Evolutionary conservation across 2,329 filamentous ascomycete genomes (phyloP), one percentile per base, ranked within the genome.

Genomic region (Fusarium sp.): DNA sequence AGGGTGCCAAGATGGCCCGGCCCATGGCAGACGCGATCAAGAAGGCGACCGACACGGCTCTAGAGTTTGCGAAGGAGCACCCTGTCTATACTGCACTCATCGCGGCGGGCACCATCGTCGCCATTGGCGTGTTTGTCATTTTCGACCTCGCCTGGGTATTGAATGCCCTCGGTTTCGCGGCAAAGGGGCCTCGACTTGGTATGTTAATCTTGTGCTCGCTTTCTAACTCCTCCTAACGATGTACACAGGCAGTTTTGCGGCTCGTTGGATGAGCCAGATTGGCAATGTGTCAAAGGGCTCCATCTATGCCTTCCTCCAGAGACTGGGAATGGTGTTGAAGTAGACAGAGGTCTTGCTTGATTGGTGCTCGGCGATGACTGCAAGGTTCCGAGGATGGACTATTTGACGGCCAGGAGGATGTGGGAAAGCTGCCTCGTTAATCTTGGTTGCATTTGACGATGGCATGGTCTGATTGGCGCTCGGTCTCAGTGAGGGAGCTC

Each of bases 241-340:
- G 0, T 1, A 5, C 5, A 40, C 1, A 79, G 77, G 69, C 2
- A 77, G 72, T 1, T 76, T 79, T 45, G 76, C 76, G 0, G 72
- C 77, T 1, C 45, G 71, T 13, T 78, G 75, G 76, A 79, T 79
- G 77, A 70, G 70, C 4, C 40, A 45, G 9, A 73, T 78, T 57
- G 75, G 65, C 9, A 20, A 65, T 4, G 72, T 78, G 1, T 42
- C 70, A 2, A 76, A 71, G 29, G 71, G 67, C 0, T 74, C 74
- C 0, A 29, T 79, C 1, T 79, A 79, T 7, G 52, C 77, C 0
- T 77, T 65, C 16, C 59, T 79, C 2, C 77, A 79, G 70, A 47
- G 71, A 1, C 6, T 79, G 27, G 68, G 76, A 0, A 76, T 76
- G 74, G 71, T 56, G 56, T 65, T 67, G 64, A 54, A 37, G 2